Conservation (phyloP, 106 monocot genomes). For the Phalaenopsis equestris region DNA sequence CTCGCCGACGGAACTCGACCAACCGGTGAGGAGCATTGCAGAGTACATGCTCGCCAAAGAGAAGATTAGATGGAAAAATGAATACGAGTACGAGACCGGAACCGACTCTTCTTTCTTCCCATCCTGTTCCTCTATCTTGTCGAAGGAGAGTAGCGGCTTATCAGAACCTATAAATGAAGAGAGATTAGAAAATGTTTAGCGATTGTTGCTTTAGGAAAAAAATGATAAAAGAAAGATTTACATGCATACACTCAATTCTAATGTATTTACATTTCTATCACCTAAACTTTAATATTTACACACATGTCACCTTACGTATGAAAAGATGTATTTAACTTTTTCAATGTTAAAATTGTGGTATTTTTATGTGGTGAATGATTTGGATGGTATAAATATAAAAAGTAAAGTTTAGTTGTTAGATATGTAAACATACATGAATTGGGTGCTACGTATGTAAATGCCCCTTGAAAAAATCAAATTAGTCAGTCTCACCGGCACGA, state of each 20-base stretch:
- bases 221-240: too few relatives aligned
- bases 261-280: too few relatives aligned
- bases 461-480: not conserved
- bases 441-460: too few relatives aligned
- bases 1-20: conserved; percentile 90
- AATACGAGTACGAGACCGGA: conserved; percentile 86
- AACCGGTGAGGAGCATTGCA: conserved; percentile 94
- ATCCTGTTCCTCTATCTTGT: conserved; percentile 60
- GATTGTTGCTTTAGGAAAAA: not conserved
- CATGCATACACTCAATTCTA: too few relatives aligned
- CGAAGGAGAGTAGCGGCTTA: conserved; percentile 83
- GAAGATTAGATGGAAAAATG: conserved; percentile 99
- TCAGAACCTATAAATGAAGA: conserved; percentile 39
- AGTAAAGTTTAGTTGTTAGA: too few relatives aligned
- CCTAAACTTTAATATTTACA: too few relatives aligned
- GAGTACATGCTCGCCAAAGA: conserved; percentile 99
- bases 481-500: conserved; percentile 40
- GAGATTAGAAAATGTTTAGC: not conserved
- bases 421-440: too few relatives aligned
- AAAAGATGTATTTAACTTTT: too few relatives aligned
- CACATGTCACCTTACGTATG: too few relatives aligned
- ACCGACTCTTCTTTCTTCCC: conserved; percentile 56
- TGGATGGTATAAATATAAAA: too few relatives aligned
- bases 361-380: too few relatives aligned
- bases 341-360: too few relatives aligned